These are phyloP conservation scores for Didymella arachidicola DNA, from an alignment of 2,329 filamentous ascomycete genomes.

Conservation along the genomic window DNA sequence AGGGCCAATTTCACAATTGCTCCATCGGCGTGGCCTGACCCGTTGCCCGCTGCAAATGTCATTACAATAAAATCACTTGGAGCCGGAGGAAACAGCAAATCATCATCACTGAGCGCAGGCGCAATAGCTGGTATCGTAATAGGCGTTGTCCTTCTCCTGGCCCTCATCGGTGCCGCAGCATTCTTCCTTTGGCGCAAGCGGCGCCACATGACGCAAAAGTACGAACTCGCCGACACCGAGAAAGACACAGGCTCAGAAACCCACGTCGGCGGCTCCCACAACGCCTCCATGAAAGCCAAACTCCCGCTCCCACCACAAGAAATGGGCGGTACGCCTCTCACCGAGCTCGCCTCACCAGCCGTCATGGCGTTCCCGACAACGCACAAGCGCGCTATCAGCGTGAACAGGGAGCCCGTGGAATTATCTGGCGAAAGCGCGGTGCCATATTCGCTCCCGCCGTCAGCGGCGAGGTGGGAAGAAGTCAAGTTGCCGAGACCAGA, in stretches of 20 bases:
- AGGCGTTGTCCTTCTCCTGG: conserved; percentile 29
- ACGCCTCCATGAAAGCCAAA: conserved; percentile 26
- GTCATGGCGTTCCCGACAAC: conserved; percentile 24
- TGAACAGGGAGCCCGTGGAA: conserved; percentile 38
- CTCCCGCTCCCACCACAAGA: conserved; percentile 27
- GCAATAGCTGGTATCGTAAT: conserved; percentile 47
- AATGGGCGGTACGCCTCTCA: conserved; percentile 36
- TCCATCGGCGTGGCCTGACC: conserved; percentile 46
- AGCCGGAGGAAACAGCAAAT: conserved; percentile 6
- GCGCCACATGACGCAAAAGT: conserved; percentile 21
- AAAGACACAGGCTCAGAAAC: conserved; percentile 28
- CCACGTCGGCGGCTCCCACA: conserved; percentile 6
- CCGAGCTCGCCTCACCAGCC: conserved; percentile 33
- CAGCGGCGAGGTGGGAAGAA: conserved; percentile 36
- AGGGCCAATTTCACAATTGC: conserved; percentile 56
- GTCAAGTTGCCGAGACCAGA: conserved; percentile 27
- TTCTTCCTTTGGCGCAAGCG: conserved; percentile 36
- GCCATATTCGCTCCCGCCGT: conserved; percentile 11
- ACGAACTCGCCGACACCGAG: conserved; percentile 35
- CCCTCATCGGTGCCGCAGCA: conserved; percentile 30
- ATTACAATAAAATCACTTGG: conserved; percentile 34
- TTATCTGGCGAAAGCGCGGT: conserved; percentile 28
- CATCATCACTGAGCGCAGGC: conserved; percentile 30
- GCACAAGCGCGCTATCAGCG: conserved; percentile 30
- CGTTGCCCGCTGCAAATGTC: conserved; percentile 40